These are phyloP conservation scores for Prunus padus DNA, from an alignment of 306 rosid genomes.

Conservation along the genomic window DNA sequence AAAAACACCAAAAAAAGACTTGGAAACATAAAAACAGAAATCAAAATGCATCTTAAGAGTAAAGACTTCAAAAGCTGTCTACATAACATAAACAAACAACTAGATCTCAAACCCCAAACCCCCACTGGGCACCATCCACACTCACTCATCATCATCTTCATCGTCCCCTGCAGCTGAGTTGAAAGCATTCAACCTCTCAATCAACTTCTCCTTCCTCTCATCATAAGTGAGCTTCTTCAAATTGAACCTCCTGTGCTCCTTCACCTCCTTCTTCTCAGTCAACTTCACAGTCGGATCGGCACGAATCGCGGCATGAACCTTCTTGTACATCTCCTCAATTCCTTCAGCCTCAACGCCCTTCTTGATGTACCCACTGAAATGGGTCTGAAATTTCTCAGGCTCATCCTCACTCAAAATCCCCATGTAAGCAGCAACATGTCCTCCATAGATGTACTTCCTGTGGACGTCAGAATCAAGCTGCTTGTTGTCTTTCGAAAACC, in stretches of 20 bases:
- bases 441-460: slow-evolving; percentile 67
- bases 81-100: background rate
- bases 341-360: slow-evolving; percentile 48
- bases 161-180: slow-evolving; percentile 45
- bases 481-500: slow-evolving; percentile 51
- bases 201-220: slow-evolving; percentile 65
- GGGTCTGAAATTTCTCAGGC: slow-evolving; percentile 69
- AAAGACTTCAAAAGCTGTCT: background rate
- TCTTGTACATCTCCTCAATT: slow-evolving; percentile 60
- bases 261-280: slow-evolving; percentile 43
- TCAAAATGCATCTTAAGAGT: background rate
- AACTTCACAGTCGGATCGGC: slow-evolving; percentile 48
- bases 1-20: background rate
- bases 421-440: slow-evolving; percentile 63
- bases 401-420: slow-evolving; percentile 57
- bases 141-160: slow-evolving; percentile 51
- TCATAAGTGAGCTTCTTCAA: slow-evolving; percentile 84
- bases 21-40: background rate
- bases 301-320: slow-evolving; percentile 75
- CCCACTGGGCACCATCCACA: background rate
- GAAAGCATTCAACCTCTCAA: slow-evolving; percentile 57
- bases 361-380: slow-evolving; percentile 64
- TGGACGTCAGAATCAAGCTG: slow-evolving; percentile 65
- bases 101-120: too few species aligned
- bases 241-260: slow-evolving; percentile 55